A percentile compares a stretch with the other conserved stretches of the same genome.
Conservation (phyloP, 176 grass and related monocot genomes). For the Bolboschoenus planiculmis region DNA sequence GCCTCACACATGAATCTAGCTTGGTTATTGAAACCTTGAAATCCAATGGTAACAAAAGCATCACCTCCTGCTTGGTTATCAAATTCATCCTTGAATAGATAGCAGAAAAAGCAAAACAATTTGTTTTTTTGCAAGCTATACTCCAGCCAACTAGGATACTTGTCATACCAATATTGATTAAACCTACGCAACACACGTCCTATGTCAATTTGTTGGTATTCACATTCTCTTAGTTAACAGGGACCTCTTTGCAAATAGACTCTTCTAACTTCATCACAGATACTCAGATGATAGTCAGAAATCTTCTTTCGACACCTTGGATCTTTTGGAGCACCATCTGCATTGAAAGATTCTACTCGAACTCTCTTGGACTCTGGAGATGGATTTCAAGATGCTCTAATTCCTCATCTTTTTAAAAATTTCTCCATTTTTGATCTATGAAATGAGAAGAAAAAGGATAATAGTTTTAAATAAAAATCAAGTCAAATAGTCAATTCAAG, state of each 20-base stretch:
- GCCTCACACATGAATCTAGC: not conserved
- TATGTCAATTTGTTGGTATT: no score
- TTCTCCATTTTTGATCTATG: not conserved
- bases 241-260: no score
- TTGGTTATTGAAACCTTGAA: not conserved
- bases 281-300: no score
- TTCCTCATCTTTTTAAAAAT: not conserved
- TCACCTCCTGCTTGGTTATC: not conserved
- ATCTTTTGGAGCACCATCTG: not conserved
- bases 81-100: not conserved
- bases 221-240: no score
- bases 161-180: no score
- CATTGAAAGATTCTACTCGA: not conserved
- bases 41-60: not conserved
- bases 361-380: not conserved
- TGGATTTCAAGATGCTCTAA: not conserved
- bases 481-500: no score
- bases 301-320: no score
- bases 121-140: not conserved
- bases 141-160: not conserved
- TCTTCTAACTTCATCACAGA: no score
- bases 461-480: no score
- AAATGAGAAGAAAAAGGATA: no score
- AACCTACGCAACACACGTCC: no score
- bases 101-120: not conserved